These are phyloP conservation scores for Microbotryum silenes-acaulis DNA, from an alignment of 1,284 basidiomycete species.

Conservation along the genomic window DNA sequence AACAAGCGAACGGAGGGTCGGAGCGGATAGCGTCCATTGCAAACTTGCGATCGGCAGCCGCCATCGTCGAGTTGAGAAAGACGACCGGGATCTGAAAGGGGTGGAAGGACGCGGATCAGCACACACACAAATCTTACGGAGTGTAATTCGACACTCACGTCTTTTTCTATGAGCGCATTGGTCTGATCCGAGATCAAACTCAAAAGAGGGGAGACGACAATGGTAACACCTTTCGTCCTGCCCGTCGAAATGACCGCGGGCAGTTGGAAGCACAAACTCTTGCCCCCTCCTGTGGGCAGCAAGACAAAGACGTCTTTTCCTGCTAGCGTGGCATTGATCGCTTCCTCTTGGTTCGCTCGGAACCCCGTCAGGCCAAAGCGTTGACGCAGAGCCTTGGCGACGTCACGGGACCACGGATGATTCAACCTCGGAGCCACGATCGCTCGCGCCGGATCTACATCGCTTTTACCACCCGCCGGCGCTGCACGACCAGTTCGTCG, in stretches of 20 bases:
- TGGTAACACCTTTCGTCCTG: constrained; percentile 68
- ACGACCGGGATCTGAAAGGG: constrained; percentile 58
- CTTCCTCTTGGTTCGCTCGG: constrained; percentile 77
- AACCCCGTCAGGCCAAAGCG: constrained; percentile 66
- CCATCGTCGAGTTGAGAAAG: constrained; percentile 59
- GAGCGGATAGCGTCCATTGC: constrained; percentile 46
- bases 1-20: constrained; percentile 44
- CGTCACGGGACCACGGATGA: constrained; percentile 51
- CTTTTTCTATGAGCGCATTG: constrained; percentile 53
- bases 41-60: constrained; percentile 40
- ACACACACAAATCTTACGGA: not conserved
- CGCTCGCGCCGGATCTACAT: not conserved
- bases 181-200: constrained; percentile 91
- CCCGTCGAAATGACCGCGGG: constrained; percentile 74
- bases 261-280: constrained; percentile 75
- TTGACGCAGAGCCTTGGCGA: constrained; percentile 54
- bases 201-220: constrained; percentile 84
- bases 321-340: constrained; percentile 69
- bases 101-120: not conserved
- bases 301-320: constrained; percentile 87
- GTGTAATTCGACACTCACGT: constrained; percentile 7
- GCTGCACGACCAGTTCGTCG: not conserved
- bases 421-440: not conserved
- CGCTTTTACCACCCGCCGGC: not conserved
- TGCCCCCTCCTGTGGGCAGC: constrained; percentile 96